These are phyloP conservation scores for Halophytophthora polymorphica DNA, from an alignment of 352 stramenopile genomes.

Conservation along the genomic window DNA sequence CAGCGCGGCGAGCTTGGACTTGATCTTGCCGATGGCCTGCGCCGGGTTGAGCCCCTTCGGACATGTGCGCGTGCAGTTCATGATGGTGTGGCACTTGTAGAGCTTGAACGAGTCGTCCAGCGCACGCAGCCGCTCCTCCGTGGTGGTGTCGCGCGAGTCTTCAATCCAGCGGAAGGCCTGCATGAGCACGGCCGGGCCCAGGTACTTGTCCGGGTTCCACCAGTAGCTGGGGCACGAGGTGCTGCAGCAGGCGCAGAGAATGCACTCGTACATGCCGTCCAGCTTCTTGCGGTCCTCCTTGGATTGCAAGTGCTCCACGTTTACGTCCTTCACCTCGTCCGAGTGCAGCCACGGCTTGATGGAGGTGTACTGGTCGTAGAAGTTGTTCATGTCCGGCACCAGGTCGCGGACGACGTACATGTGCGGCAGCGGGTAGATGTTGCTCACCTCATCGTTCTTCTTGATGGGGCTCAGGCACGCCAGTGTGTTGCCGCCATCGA, in stretches of 20 bases:
- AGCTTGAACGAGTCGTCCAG: slow-evolving; percentile 99
- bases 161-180: slow-evolving; percentile 99
- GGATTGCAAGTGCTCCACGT: slow-evolving; percentile 86
- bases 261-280: slow-evolving; percentile 99
- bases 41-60: slow-evolving; percentile 99
- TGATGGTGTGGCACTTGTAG: slow-evolving; percentile 99
- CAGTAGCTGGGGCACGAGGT: slow-evolving; percentile 99
- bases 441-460: slow-evolving; percentile 90
- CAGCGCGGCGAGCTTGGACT: slow-evolving; percentile 90
- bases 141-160: slow-evolving; percentile 97
- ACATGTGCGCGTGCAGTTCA: slow-evolving; percentile 99
- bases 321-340: slow-evolving; percentile 82
- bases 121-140: slow-evolving; percentile 92
- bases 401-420: slow-evolving; percentile 99
- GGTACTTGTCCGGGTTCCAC: slow-evolving; percentile 98
- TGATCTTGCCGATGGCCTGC: slow-evolving; percentile 98
- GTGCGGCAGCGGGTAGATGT: slow-evolving; percentile 99
- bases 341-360: slow-evolving; percentile 99
- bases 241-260: slow-evolving; percentile 98
- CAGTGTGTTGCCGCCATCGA: slow-evolving; percentile 98
- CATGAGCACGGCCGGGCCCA: slow-evolving; percentile 91
- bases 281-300: slow-evolving; percentile 98
- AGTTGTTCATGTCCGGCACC: slow-evolving; percentile 99
- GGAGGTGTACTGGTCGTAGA: slow-evolving; percentile 96
- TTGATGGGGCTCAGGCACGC: slow-evolving; percentile 98